These are phyloP conservation scores for Hirschioporus abietinus DNA, from an alignment of 768 basidiomycete genomes.

Conservation along the genomic window DNA sequence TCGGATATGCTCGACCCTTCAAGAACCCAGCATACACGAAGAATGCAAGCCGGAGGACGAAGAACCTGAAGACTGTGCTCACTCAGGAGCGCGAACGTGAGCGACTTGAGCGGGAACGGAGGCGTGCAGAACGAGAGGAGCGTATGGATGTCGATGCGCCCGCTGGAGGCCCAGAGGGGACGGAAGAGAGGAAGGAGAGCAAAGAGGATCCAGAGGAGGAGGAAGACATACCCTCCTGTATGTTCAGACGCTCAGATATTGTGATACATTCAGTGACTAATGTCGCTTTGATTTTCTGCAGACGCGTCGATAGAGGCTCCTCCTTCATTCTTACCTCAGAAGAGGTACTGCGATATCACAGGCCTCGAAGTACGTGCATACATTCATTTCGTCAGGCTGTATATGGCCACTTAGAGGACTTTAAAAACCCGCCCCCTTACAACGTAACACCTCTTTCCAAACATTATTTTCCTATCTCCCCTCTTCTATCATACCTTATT, in stretches of 20 bases:
- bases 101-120: slow-evolving; percentile 56
- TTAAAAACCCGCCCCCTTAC: too few relatives aligned
- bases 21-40: slow-evolving; percentile 69
- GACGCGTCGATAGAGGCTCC: slow-evolving; percentile 83
- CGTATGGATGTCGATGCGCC: slow-evolving; percentile 53
- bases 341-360: slow-evolving; percentile 82
- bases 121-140: slow-evolving; percentile 45
- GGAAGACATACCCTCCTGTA: slow-evolving; percentile 71
- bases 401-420: too few relatives aligned
- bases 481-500: too few relatives aligned
- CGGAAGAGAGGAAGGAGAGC: slow-evolving; percentile 18
- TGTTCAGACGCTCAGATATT: slow-evolving; percentile 19
- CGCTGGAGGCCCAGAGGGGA: background rate
- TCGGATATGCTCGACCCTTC: slow-evolving; percentile 67
- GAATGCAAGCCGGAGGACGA: slow-evolving; percentile 66
- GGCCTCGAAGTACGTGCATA: slow-evolving; percentile 60
- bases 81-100: slow-evolving; percentile 77
- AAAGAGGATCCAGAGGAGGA: slow-evolving; percentile 24
- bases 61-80: slow-evolving; percentile 75
- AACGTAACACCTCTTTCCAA: too few relatives aligned
- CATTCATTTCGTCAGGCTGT: background rate
- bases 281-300: slow-evolving; percentile 21
- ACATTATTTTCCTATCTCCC: too few relatives aligned
- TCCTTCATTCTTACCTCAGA: slow-evolving; percentile 71
- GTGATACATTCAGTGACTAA: background rate